Conservation (phyloP, 2,329 filamentous ascomycete species). For the Arthrobotrys pseudoclavata region DNA sequence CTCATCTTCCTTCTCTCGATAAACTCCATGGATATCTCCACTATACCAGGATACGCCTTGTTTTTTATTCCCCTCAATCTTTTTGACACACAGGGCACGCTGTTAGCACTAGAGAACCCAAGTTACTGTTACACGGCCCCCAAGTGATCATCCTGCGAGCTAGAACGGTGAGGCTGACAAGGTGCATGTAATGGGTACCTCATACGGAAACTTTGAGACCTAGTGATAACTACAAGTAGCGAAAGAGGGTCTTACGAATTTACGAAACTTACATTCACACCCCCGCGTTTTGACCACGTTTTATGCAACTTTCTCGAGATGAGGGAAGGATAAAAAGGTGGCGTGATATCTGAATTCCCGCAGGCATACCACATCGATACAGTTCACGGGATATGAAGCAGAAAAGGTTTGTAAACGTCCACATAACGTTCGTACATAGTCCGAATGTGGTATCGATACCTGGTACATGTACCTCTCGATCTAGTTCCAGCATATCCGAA, state of each 20-base stretch:
- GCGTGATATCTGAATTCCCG: slow-evolving; percentile 31
- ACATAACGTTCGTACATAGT: not conserved
- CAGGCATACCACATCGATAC: not conserved
- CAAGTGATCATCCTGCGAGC: slow-evolving; percentile 4
- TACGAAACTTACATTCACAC: slow-evolving; percentile 15
- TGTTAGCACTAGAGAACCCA: slow-evolving; percentile 3
- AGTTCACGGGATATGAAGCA: slow-evolving; percentile 18
- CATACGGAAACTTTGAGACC: slow-evolving; percentile 7
- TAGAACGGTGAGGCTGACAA: slow-evolving; percentile 24
- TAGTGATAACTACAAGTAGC: slow-evolving; percentile 14
- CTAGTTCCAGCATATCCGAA: slow-evolving; percentile 13
- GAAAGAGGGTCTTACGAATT: slow-evolving; percentile 19
- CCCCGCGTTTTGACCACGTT: slow-evolving; percentile 51
- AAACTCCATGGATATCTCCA: slow-evolving; percentile 27
- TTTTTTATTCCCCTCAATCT: slow-evolving; percentile 18
- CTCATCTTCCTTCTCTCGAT: slow-evolving; percentile 26
- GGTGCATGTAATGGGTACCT: slow-evolving; percentile 2
- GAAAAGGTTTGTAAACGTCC: not conserved
- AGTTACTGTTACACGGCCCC: slow-evolving; percentile 45
- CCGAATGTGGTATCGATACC: not conserved
- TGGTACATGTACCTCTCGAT: slow-evolving; percentile 5
- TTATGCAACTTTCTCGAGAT: slow-evolving; percentile 21
- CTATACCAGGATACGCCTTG: slow-evolving; percentile 16
- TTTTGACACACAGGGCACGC: slow-evolving; percentile 30
- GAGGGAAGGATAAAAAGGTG: slow-evolving; percentile 4